Evolutionary conservation across 345 rosid species (phyloP), one percentile per base, ranked within the genome.

Genomic region (Populus simonii): DNA sequence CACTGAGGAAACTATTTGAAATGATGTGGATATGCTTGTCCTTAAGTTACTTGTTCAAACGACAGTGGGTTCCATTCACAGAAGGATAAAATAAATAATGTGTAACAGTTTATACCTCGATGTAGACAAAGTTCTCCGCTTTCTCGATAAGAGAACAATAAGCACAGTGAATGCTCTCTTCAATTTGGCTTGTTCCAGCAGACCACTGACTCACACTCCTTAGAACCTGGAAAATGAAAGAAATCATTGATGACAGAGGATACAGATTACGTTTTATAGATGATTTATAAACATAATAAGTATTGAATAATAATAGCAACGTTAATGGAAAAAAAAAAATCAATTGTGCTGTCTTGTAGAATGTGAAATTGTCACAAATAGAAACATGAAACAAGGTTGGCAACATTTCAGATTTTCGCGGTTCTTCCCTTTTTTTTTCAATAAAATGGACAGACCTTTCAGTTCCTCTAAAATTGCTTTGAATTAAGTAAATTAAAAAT

Each of bases 131-230:
- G 79, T 92, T 97, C 77, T 96, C 98, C 61, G 98, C 97, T 86
- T 89, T 94, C 86, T 92, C 99, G 72, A 96, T 90, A 71, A 96
- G 99, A 87, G 98, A 92, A 76, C 89, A 85, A 80, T 96, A 96
- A 81, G 98, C 96, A 83, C 90, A 83, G 84, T 94, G 99, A 85
- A 94, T 90, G 88, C 98, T 94, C 81, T 94, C 98, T 85, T 96
- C 98, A 72, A 85, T 80, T 88, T 92, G 99, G 88, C 98, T 90
- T 74, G 98, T 94, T 86, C 99, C 99, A 68, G 98, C 96, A 77
- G 98, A 96, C 99, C 99, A 94, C 81, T 94, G 98, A 82, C 98
- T 96, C 82, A 92, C 99, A 86, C 99, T 96, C 89, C 99, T 88
- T 84, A 94, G 83, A 78, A 96, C 88, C 99, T 94, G 93, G 72